Evolutionary conservation across 2,329 filamentous ascomycete species (phyloP), one percentile per base, ranked within the genome.

Genomic region (Fusarium veterinarium): DNA sequence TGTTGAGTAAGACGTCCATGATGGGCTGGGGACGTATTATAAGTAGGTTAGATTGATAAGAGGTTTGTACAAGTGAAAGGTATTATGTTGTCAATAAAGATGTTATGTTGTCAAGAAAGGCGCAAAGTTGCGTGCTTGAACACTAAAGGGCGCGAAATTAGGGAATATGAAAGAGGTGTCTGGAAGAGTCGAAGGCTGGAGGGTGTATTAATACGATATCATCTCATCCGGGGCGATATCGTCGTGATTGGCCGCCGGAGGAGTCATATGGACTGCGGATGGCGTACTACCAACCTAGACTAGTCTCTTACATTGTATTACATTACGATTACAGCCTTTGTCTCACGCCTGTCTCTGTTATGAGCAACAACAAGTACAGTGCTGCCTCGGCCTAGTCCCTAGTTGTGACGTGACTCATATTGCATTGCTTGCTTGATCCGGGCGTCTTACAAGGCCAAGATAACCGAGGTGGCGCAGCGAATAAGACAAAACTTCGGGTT

Each of bases 211-310:
- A 62, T 71, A 63, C 69, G 63, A 62, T 53, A 75, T 75, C 76
- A 75, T 76, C 67, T 77, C 69, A 71, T 62, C 56, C 38, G 60
- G 72, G 69, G 73, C 60, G 62, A 75, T 67, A 45, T 46, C 35
- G 25, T 41, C 53, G 44, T 73, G 66, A 75, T 75, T 76, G 73
- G 75, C 42, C 31, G 49, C 55, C 56, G 65, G 72, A 60, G 67
- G 75, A 77, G 76, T 77, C 76, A 77, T 77, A 71, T 69, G 75
- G 62, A 31, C 71, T 37, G 12, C 41, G 40, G 60, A 76, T 74
- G 66, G 73, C 73, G 75, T 71, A 73, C 62, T 51, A 35, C 48
- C n/a, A 51, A 51, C 56, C 52, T 41, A 46, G 62, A 51, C 44
- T 59, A 59, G 25, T n/a, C 42, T 35, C 37, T 11, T 38, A 7